Evolutionary conservation across 768 basidiomycete species (phyloP).

Genomic region (Lactarius akahatsu): DNA sequence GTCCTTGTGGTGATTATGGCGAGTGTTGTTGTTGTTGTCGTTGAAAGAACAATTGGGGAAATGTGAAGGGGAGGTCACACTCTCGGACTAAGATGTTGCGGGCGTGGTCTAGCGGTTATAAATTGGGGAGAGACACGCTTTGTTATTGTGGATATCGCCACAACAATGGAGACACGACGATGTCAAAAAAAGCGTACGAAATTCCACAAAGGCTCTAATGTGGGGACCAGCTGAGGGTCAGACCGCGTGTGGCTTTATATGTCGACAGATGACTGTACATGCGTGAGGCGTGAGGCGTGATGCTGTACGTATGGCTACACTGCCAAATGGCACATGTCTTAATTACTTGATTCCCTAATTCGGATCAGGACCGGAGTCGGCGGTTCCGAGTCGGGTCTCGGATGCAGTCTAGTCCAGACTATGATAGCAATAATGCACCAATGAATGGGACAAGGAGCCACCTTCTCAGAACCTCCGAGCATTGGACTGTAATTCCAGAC

Average conservation of each 20-base stretch:
- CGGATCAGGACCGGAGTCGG: constrained; percentile 1
- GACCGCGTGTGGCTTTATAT: neutral
- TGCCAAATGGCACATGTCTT: constrained; percentile 2
- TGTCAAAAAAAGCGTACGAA: neutral
- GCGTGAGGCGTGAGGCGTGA: neutral
- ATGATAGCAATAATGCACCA: too few species aligned
- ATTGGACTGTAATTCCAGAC: neutral
- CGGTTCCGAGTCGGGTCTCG: neutral
- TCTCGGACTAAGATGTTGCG: constrained; percentile 2
- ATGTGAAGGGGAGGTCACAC: neutral
- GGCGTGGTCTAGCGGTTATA: constrained; percentile 13
- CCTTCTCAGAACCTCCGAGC: neutral
- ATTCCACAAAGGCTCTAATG: neutral
- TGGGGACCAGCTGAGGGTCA: neutral
- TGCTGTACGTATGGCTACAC: neutral
- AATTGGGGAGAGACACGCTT: constrained; percentile 2
- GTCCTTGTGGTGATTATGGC: constrained; percentile 6
- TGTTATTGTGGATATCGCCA: constrained; percentile 12
- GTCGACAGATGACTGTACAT: neutral
- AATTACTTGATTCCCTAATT: neutral
- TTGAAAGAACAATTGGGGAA: neutral
- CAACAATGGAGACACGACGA: neutral
- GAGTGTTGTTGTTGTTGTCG: neutral
- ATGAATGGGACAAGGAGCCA: neutral
- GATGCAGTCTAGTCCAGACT: neutral